Evolutionary conservation across 345 rosid species (phyloP), one percentile per base, ranked within the genome.

Genomic region (Pistacia integerrima): DNA sequence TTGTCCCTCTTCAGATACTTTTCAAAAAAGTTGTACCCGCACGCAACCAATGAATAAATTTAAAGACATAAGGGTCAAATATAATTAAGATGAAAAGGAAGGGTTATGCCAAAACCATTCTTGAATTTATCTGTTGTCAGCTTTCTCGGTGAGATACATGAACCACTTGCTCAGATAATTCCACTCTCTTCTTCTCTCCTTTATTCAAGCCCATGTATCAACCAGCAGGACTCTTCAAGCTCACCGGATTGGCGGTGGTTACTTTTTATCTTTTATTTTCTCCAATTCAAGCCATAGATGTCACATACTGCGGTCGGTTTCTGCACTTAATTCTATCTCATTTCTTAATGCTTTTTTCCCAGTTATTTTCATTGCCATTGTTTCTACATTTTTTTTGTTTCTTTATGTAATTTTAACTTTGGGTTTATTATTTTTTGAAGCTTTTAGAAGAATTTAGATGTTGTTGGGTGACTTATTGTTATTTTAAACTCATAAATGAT

Each of bases 221-320:
- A 54, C 18, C 57, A 54, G 16, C 2, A 14, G 57, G 18, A 1
- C 3, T 17, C 44, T 56, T 66, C 58, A 79, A 78, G 49, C 73
- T 63, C 30, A 66, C 36, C 71, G 48, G 74, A 66, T 64, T n/a
- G 22, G 44, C 52, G n/a, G 1, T 70, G 9, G 49, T 80, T 9
- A 60, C 74, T 14, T 57, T 64, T 62, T 30, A n/a, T 46, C 76
- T 78, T 35, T 70, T 80, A 8, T 25, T 70, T 14, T 73, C 70
- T 57, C 57, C 68, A 16, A 54, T 63, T 63, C 69, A 75, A 72
- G 75, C 82, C 64, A 65, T 51, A 12, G 36, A 28, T 48, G 67
- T 78, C 48, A 55, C 41, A 16, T 83, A 83, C 80, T 79, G 85
- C 16, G 77, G 85, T 83, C 22, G 65, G 80, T 77, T 38, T 71